Evolutionary conservation across 2,329 filamentous ascomycete genomes (phyloP).

Genomic region (Camptophora hylomeconis): DNA sequence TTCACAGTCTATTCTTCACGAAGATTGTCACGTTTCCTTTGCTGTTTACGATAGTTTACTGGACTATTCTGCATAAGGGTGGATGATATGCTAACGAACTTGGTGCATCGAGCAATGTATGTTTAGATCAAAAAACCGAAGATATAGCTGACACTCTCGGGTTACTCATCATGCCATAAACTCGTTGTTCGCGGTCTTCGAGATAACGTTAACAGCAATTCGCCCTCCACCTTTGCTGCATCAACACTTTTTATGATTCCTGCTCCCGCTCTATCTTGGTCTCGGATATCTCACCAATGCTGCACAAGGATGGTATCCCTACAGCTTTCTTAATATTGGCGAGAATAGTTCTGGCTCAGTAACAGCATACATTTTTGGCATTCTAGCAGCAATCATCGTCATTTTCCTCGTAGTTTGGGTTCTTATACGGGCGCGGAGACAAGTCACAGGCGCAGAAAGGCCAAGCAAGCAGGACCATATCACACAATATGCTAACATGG

Average conservation of each 20-base stretch:
- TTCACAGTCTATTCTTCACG: slow-evolving; percentile 53
- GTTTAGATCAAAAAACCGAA: slow-evolving; percentile 3
- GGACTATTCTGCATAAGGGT: slow-evolving; percentile 45
- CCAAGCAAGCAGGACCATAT: slow-evolving; percentile 10
- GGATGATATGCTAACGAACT: slow-evolving; percentile 41
- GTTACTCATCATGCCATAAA: slow-evolving; percentile 66
- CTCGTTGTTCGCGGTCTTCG: slow-evolving; percentile 58
- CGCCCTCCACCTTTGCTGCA: slow-evolving; percentile 51
- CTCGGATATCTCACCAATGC: slow-evolving; percentile 62
- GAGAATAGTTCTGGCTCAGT: slow-evolving; percentile 42
- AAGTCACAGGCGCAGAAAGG: slow-evolving; percentile 20
- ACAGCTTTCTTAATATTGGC: slow-evolving; percentile 59
- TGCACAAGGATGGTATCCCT: slow-evolving; percentile 62
- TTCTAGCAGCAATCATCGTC: slow-evolving; percentile 41
- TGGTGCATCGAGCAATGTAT: slow-evolving; percentile 39
- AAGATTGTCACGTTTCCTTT: slow-evolving; percentile 52
- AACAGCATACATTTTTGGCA: slow-evolving; percentile 51
- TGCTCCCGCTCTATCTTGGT: slow-evolving; percentile 58
- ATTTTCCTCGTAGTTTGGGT: slow-evolving; percentile 40
- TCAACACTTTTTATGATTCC: slow-evolving; percentile 52
- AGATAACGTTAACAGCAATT: slow-evolving; percentile 57
- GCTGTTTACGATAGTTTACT: slow-evolving; percentile 59
- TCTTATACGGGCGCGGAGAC: slow-evolving; percentile 41
- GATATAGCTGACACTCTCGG: slow-evolving; percentile 19
- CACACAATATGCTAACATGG: background rate